Base-by-base conservation (phyloP, 2,329 filamentous ascomycete species). In the Lizonia empirigonia region DNA sequence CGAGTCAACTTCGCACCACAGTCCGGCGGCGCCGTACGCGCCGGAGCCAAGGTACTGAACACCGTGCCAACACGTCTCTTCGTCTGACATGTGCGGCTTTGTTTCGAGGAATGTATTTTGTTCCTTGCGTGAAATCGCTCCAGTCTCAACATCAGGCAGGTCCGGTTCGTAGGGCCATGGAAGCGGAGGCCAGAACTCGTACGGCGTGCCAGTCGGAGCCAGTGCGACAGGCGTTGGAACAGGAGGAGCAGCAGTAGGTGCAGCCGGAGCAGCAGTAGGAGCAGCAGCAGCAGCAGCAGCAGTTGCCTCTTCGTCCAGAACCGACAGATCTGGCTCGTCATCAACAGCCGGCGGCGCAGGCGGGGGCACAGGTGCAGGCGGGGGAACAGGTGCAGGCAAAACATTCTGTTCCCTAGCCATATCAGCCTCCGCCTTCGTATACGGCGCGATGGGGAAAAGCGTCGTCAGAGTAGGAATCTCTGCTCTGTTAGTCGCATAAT, bases 1-100 rank as follows among this genome's bases (percentile, higher is more conserved):
- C 8, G 34, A 20, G 44, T 47, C 44, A 4, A 30, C 18, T 15
- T 39, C 20, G 27, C 35, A 39, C 35, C 35, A 47, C 22, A 47
- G 13, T 4, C 44, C 35, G 12, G 29, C 44, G 6, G 29, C 35
- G 16, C 20, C 44, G 2, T n/a, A 40, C 12, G 27, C 20, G 8
- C 44, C 44, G 16, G 5, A 12, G 12, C 27, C 29, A 12, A 47
- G 22, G 22, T 20, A 47, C 13, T 40, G 39, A 9, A 29, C 35
- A 18, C 44, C 44, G 8, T 34, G 36, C 44, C 44, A 47, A 7
- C 7, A n/a, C 2, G 27, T 26, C 13, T 47, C 44, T 6, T 47
- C 22, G 7, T 29, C 36, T 20, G 35, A 33, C 16, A 40, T 19
- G 7, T 34, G 33, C 8, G 44, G 35, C 13, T 33, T 23, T 12